A percentile compares a stretch with the other conserved stretches of the same genome.
Evolutionary conservation across 169 alveolate genomes (phyloP).

Genomic region (Plasmodium vivax): DNA sequence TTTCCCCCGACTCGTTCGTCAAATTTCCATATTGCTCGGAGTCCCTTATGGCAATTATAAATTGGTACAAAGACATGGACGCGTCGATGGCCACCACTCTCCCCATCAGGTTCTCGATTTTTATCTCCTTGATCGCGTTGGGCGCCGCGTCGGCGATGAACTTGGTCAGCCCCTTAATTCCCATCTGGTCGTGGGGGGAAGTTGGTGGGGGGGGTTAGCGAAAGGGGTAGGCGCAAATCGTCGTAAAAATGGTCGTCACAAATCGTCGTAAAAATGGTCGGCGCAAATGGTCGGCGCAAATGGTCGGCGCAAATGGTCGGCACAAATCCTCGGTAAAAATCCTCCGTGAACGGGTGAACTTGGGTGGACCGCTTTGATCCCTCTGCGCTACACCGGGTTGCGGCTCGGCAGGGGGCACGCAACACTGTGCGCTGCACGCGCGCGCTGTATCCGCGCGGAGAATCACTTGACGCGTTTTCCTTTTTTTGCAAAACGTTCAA

Average conservation of each 20-base stretch:
- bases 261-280: not conserved
- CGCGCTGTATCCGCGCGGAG: not conserved
- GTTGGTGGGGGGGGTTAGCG: not conserved
- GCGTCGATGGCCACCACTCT: constrained; percentile 95
- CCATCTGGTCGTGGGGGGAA: constrained; percentile 80
- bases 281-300: not conserved
- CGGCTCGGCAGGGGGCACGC: not conserved
- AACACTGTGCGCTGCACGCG: not conserved
- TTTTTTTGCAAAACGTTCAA: not conserved
- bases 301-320: not conserved
- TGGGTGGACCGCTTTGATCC: not conserved
- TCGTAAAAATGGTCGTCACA: too few species aligned
- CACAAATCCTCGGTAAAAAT: too few species aligned
- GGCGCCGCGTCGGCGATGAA: constrained; percentile 93
- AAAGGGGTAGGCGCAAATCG: not conserved
- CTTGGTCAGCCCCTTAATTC: constrained; percentile 93
- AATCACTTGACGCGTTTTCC: not conserved
- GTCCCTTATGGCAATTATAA: constrained; percentile 92
- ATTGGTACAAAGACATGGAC: constrained; percentile 95
- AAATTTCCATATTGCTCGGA: constrained; percentile 87
- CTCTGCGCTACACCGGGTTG: not conserved
- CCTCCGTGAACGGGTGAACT: too few species aligned
- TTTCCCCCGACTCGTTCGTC: constrained; percentile 94
- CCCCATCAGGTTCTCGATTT: constrained; percentile 88
- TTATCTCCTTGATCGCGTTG: constrained; percentile 81